A percentile compares a stretch with the other conserved stretches of the same genome.
These are phyloP conservation scores for Cotoneaster glaucophyllus DNA, from an alignment of 306 rosid genomes.

Conservation along the genomic window DNA sequence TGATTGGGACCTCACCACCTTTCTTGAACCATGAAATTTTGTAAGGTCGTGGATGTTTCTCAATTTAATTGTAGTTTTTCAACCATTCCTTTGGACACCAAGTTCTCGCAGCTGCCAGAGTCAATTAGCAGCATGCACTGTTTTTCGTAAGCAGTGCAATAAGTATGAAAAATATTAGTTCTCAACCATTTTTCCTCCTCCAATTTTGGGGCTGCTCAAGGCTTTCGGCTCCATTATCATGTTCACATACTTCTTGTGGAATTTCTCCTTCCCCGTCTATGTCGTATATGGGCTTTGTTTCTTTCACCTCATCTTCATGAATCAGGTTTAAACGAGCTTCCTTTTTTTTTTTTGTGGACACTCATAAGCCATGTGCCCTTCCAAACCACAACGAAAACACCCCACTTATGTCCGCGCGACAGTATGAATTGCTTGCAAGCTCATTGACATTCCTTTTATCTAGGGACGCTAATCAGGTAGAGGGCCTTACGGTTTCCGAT, in stretches of 20 bases:
- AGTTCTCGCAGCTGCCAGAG: not conserved
- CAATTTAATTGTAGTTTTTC: not conserved
- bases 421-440: not conserved
- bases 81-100: not conserved
- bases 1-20: not conserved
- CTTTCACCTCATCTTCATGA: no score
- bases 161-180: not conserved
- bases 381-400: not conserved
- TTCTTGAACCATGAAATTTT: not conserved
- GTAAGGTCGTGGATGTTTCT: not conserved
- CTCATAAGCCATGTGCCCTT: not conserved
- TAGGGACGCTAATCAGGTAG: not conserved
- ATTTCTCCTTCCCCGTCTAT: no score
- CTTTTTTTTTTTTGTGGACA: no score
- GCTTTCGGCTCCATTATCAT: no score
- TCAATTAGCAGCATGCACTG: not conserved
- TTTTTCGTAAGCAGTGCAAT: not conserved
- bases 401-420: no score
- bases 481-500: not conserved
- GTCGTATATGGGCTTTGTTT: no score
- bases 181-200: not conserved
- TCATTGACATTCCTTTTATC: not conserved
- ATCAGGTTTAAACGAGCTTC: no score
- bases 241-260: no score
- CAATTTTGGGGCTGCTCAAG: not conserved